A percentile compares a stretch with the other conserved stretches of the same genome.
These are phyloP conservation scores for Neurospora sp. DNA, from an alignment of 2,329 filamentous ascomycete genomes.

Conservation along the genomic window DNA sequence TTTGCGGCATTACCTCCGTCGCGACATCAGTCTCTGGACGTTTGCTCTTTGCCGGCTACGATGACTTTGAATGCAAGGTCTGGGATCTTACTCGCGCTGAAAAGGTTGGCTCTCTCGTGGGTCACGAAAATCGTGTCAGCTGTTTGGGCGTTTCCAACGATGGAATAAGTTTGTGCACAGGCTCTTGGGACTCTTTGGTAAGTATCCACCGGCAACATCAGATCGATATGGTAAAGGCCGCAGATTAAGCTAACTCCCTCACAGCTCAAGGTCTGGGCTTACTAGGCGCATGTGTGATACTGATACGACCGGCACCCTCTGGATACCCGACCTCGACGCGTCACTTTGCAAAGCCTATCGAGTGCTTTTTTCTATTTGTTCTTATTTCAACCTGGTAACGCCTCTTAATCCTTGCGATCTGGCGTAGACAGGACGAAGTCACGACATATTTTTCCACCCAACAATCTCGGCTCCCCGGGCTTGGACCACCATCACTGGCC, in stretches of 20 bases:
- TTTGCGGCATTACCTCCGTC: slow-evolving; percentile 96
- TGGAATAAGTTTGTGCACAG: slow-evolving; percentile 97
- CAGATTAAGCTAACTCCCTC: slow-evolving; percentile 16
- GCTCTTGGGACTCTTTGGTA: slow-evolving; percentile 98
- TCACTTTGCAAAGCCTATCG: slow-evolving; percentile 18
- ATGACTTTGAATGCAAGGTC: slow-evolving; percentile 99
- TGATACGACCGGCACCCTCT: slow-evolving; percentile 16
- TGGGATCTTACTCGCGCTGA: slow-evolving; percentile 97
- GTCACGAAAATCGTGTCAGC: slow-evolving; percentile 97
- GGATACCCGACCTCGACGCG: slow-evolving; percentile 19
- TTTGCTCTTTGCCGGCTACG: slow-evolving; percentile 91
- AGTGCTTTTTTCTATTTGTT: slow-evolving; percentile 21
- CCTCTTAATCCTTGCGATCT: slow-evolving; percentile 31
- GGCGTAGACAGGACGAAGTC: slow-evolving; percentile 38
- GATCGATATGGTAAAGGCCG: background rate
- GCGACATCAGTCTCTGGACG: slow-evolving; percentile 95
- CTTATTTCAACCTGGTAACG: slow-evolving; percentile 26
- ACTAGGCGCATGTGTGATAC: slow-evolving; percentile 37
- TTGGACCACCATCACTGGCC: background rate
- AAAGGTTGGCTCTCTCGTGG: slow-evolving; percentile 91
- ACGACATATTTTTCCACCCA: slow-evolving; percentile 30
- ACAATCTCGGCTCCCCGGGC: slow-evolving; percentile 13
- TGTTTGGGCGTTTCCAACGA: slow-evolving; percentile 98
- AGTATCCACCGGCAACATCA: slow-evolving; percentile 28
- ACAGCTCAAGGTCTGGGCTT: slow-evolving; percentile 82